Evolutionary conservation across 2,329 filamentous ascomycete genomes (phyloP), one percentile per base, ranked within the genome.

Genomic region (Ophiocordyceps camponoti-leonardi): DNA sequence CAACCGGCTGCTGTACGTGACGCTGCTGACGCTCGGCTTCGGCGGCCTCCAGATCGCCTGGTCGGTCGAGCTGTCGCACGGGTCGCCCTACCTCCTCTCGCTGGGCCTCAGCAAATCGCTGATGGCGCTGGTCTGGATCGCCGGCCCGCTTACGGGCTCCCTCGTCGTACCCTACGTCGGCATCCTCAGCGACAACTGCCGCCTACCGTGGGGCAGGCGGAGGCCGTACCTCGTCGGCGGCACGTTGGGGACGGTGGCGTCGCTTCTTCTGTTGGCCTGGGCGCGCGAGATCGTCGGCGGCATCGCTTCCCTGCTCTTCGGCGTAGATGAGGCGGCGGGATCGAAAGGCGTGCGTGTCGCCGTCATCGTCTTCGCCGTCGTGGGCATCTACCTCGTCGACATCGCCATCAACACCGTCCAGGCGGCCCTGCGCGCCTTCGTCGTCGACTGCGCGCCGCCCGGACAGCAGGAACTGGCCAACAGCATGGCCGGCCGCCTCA

Each of bases 371-470:
- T 72, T 86, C 47, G 90, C 90, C 8, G 86, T 94, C 6, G 58
- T 87, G 28, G 82, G 87, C 66, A 83, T 96, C 54, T 96, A 94
- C 62, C 71, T 92, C 44, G 73, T 96, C 44, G 90, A 96, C 61
- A 92, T 96, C 61, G 79, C 88, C 55, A 92, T 96, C 67, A 96
- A 96, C 63, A 92, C 88, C 75, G 86, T 96, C 31, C 90, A 96
- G 73, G 90, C 92, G 43, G 84, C 80, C 5, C 84, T 95, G 56
- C 77, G 88, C 51, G 86, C 88, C 22, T 94, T 93, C 59, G 94
- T 96, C 46, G 84, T 95, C 22, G 90, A 96, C 58, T 90, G 87
- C 56, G 84, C 86, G 0, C 92, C 92, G 0, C 77, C 85, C 1
- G 88, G 95, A 56, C 90, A 96, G 60, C 90, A 96, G 65, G 88